Percentiles rank a stretch among this genome's conserved stretches.
phyloP scores from a whole-genome alignment of 176 grass and related monocot genomes.

The Carex kokanica region DNA sequence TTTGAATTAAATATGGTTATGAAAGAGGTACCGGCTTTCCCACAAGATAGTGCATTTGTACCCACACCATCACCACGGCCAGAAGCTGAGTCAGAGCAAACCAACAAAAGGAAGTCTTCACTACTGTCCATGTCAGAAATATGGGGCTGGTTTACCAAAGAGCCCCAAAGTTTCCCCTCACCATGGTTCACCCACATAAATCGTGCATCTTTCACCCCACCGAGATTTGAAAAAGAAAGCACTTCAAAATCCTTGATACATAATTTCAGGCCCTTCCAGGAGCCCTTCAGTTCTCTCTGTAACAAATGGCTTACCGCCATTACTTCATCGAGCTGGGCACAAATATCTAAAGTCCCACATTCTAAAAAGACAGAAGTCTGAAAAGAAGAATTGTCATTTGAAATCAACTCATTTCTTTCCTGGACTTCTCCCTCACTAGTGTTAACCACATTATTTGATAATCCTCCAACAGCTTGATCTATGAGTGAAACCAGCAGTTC shows the following conservation, averaged over 20 bases:
- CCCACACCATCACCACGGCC: constrained; percentile 85
- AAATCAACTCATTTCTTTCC: constrained; percentile 19
- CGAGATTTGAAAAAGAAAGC: constrained; percentile 68
- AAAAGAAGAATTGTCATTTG: constrained; percentile 31
- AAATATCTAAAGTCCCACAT: constrained; percentile 65
- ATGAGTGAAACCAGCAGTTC: constrained; percentile 49
- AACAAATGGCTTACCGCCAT: constrained; percentile 61
- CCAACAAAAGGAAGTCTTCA: constrained; percentile 68
- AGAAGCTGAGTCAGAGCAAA: constrained; percentile 57
- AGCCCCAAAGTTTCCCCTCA: constrained; percentile 82
- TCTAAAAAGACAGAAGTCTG: constrained; percentile 71
- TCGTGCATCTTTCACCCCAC: constrained; percentile 48
- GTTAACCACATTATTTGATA: constrained; percentile 34
- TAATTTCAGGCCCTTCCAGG: constrained; percentile 64
- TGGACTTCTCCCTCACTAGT: constrained; percentile 30
- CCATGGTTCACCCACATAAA: constrained; percentile 76
- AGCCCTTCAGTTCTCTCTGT: constrained; percentile 81
- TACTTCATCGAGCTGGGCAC: constrained; percentile 53
- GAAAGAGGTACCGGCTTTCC: constrained; percentile 62
- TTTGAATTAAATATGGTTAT: constrained; percentile 72
- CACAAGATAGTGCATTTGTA: constrained; percentile 71
- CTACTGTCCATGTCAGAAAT: constrained; percentile 35
- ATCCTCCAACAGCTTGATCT: constrained; percentile 46
- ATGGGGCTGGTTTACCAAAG: constrained; percentile 36
- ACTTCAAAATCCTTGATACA: constrained; percentile 66